Percentiles rank a stretch among this genome's conserved stretches.
These are phyloP conservation scores for Casaregolazyma suthepensis DNA, from an alignment of 1,139 yeast species.

Conservation along the genomic window DNA sequence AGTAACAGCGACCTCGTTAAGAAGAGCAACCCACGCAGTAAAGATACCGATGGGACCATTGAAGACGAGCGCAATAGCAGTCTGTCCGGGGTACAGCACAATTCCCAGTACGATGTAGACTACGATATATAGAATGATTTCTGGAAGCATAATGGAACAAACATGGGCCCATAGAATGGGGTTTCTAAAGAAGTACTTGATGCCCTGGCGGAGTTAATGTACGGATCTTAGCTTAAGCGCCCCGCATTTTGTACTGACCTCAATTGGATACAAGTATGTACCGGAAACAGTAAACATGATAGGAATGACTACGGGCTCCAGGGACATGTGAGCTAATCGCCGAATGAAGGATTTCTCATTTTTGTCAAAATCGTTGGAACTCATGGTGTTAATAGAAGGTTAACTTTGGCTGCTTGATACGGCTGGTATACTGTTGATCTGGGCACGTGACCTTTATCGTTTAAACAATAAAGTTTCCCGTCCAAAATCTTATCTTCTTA, in stretches of 20 bases:
- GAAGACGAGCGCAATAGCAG: constrained; percentile 42
- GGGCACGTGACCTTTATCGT: background rate
- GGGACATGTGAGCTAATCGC: constrained; percentile 9
- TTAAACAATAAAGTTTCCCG: background rate
- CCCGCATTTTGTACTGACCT: constrained; percentile 12
- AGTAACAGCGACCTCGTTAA: constrained; percentile 48
- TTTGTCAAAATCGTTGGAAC: background rate
- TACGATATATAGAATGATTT: constrained; percentile 39
- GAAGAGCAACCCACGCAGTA: constrained; percentile 48
- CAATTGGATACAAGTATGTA: constrained; percentile 27
- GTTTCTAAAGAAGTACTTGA: constrained; percentile 40
- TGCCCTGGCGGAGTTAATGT: constrained; percentile 32
- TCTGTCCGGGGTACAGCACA: constrained; percentile 45
- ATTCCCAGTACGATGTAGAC: constrained; percentile 40
- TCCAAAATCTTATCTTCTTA: background rate
- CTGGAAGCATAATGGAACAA: constrained; percentile 45
- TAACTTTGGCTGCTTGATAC: background rate
- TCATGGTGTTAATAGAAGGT: background rate
- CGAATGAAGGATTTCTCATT: constrained; percentile 5
- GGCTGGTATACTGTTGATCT: background rate
- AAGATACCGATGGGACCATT: constrained; percentile 52
- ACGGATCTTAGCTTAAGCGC: background rate
- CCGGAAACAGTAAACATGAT: constrained; percentile 26
- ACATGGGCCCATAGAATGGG: constrained; percentile 50
- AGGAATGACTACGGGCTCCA: constrained; percentile 23